A percentile compares a stretch with the other conserved stretches of the same genome.
phyloP scores from a whole-genome alignment of 2,329 filamentous ascomycete genomes.

The Curvularia spicifera region DNA sequence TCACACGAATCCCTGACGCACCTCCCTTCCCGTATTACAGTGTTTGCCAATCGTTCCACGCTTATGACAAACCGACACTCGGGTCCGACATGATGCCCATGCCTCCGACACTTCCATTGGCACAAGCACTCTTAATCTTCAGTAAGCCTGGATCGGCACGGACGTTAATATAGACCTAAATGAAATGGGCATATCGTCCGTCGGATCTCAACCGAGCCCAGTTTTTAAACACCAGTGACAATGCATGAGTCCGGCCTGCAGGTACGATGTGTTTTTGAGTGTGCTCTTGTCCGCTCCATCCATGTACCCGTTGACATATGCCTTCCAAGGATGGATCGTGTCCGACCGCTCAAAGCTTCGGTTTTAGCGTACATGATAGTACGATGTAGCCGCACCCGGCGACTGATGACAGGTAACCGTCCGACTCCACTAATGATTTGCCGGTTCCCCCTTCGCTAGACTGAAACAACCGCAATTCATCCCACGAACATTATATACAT shows the following conservation, averaged over 20 bases:
- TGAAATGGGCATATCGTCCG: slow-evolving; percentile 27
- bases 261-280: slow-evolving; percentile 30
- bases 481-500: not conserved
- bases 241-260: slow-evolving; percentile 29
- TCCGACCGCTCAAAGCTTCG: slow-evolving; percentile 7
- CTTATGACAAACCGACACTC: slow-evolving; percentile 1
- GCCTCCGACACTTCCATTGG: not conserved
- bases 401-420: slow-evolving; percentile 4
- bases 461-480: slow-evolving; percentile 7
- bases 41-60: slow-evolving; percentile 3
- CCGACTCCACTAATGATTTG: not conserved
- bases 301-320: slow-evolving; percentile 6
- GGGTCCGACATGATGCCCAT: slow-evolving; percentile 2
- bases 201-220: slow-evolving; percentile 34
- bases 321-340: slow-evolving; percentile 11
- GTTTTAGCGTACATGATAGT: slow-evolving; percentile 7
- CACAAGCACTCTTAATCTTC: slow-evolving; percentile 6
- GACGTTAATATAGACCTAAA: slow-evolving; percentile 27
- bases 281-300: slow-evolving; percentile 17
- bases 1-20: slow-evolving; percentile 11
- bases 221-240: slow-evolving; percentile 16
- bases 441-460: slow-evolving; percentile 8
- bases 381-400: slow-evolving; percentile 5
- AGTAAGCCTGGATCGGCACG: slow-evolving; percentile 21
- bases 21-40: not conserved